Base-by-base conservation (phyloP, 768 basidiomycete genomes). In the Tricholoma bakamatsutake region DNA sequence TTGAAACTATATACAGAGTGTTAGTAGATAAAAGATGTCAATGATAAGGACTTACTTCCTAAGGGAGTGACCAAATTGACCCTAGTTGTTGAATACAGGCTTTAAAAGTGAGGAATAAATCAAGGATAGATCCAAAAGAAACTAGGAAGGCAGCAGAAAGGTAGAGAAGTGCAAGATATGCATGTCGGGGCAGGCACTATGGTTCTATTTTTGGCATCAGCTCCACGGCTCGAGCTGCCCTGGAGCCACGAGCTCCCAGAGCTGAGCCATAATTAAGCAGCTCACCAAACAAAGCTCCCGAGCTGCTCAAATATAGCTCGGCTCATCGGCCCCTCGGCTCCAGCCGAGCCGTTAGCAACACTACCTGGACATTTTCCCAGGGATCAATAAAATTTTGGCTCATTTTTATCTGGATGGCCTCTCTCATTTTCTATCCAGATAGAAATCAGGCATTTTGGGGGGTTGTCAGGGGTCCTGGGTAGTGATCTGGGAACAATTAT, bases 261-360 rank as follows among this genome's bases (percentile, higher is more conserved):
- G 42, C 42, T 24, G 21, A 43, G 42, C 42, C 11, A 24, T 43
- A 43, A 24, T 24, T 43, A 43, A 43, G 42, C 42, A 45, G 43
- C 43, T 45, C 21, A 4, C 21, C 21, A 24, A 45, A 45, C 21
- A 45, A 45, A 24, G 43, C 43, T 43, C 42, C 42, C 8, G 9
- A 53, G 52, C 52, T 53, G 52, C 18, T 40, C 52, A 53, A 43
- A 53, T 13, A 40, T 53, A 53, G 52, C 12, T 24, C 6, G 37
- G 52, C 18, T 31, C 8, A 12, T 21, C 7, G 13, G 40, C 17
- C 17, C 7, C 8, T 34, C 10, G 11, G 40, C 42, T 43, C 42
- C 9, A 43, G 42, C 42, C 18, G 3, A 43, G 42, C 42, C 6
- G 18, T 43, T 43, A 43, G 42, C 42, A 43, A 43, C 18, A 43